Percentiles rank a stretch among this genome's conserved stretches.
phyloP scores from a whole-genome alignment of 345 rosid species.

The Bruguiera parviflora region DNA sequence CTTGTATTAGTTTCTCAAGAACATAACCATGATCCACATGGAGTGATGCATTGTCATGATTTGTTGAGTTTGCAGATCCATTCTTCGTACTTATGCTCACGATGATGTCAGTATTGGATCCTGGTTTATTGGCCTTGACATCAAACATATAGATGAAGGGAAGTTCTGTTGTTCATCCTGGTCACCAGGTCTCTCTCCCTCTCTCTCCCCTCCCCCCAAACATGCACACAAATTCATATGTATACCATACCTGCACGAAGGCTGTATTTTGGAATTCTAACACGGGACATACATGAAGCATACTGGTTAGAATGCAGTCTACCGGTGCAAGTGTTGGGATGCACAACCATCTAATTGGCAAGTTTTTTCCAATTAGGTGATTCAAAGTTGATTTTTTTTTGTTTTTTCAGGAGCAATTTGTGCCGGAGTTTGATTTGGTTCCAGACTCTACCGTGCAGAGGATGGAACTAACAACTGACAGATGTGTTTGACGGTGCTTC shows the following conservation, averaged over 20 bases:
- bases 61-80: constrained; percentile 36
- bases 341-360: not conserved
- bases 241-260: not conserved
- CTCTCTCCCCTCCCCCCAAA: not conserved
- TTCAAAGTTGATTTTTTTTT: not conserved
- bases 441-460: not conserved
- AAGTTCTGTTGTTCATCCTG: constrained; percentile 80
- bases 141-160: constrained; percentile 54
- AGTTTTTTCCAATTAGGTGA: not conserved
- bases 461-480: not conserved
- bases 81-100: constrained; percentile 65
- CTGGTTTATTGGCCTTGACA: constrained; percentile 63
- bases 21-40: not conserved
- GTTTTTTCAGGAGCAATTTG: constrained; percentile 65
- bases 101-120: constrained; percentile 74
- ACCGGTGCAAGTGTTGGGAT: not conserved
- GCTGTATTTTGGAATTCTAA: not conserved
- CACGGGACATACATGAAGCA: not conserved
- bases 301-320: not conserved
- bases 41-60: not conserved
- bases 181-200: constrained; percentile 55
- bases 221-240: not conserved
- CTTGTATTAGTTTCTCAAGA: not conserved
- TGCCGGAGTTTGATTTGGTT: constrained; percentile 48
- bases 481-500: not conserved